A percentile compares a stretch with the other conserved stretches of the same genome.
Evolutionary conservation across 768 basidiomycete genomes (phyloP).

Genomic region (Coprinellus micaceus): DNA sequence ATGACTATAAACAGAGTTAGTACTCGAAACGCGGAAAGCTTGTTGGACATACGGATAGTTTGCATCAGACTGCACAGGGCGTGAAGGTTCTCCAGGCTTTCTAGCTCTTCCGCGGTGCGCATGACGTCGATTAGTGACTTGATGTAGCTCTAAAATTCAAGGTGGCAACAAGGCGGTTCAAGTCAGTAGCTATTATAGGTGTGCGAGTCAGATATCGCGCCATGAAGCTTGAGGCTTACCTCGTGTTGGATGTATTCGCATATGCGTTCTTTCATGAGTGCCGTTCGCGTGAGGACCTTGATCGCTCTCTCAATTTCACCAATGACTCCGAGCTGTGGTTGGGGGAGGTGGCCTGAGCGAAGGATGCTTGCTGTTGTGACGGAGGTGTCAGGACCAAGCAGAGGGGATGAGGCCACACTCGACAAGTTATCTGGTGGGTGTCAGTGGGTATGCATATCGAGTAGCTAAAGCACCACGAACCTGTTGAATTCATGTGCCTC

Average conservation of each 20-base stretch:
- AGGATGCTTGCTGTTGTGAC: conserved; percentile 63
- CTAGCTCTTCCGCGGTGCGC: conserved; percentile 87
- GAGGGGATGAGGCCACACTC: conserved; percentile 57
- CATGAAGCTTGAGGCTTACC: conserved; percentile 43
- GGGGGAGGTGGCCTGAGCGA: conserved; percentile 69
- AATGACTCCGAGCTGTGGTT: conserved; percentile 74
- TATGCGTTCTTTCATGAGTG: conserved; percentile 72
- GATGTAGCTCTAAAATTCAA: conserved; percentile 69
- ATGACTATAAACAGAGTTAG: conserved; percentile 53
- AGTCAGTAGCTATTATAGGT: conserved; percentile 20
- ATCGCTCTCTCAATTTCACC: conserved; percentile 76
- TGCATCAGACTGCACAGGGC: conserved; percentile 90
- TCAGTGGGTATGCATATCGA: conserved; percentile 12
- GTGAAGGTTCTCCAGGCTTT: conserved; percentile 87
- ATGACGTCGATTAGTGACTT: conserved; percentile 81
- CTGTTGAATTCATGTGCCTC: conserved; percentile 66
- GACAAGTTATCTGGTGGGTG: conserved; percentile 40
- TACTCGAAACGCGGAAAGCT: neutral
- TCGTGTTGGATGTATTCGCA: conserved; percentile 86
- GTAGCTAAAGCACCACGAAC: conserved; percentile 34
- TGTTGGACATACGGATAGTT: conserved; percentile 65
- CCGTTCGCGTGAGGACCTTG: conserved; percentile 70
- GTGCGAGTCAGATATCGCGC: conserved; percentile 3
- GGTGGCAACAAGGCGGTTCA: conserved; percentile 17
- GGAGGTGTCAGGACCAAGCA: conserved; percentile 52